These are phyloP conservation scores for Aureobasidium melanogenum DNA, from an alignment of 2,329 filamentous ascomycete species.

Conservation along the genomic window DNA sequence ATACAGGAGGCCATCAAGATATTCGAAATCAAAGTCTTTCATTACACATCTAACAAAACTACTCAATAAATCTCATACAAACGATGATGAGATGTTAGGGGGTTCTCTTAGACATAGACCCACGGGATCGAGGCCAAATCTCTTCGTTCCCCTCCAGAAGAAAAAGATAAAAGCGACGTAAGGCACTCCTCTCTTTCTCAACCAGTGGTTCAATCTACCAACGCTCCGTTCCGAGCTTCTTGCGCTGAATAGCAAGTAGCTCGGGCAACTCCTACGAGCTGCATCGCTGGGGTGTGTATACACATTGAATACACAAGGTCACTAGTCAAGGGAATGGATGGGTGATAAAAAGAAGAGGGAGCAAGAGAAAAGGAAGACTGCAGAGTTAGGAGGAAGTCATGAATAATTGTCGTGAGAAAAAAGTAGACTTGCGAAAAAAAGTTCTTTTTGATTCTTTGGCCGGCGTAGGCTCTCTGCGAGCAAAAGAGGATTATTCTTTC, in stretches of 20 bases:
- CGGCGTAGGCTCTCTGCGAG: background rate
- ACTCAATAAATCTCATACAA: background rate
- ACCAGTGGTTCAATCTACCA: constrained; percentile 29
- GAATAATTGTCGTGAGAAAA: background rate
- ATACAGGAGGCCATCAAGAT: no score
- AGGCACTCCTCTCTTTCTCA: background rate
- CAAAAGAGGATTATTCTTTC: background rate
- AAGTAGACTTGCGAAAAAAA: constrained; percentile 6
- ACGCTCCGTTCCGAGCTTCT: constrained; percentile 39
- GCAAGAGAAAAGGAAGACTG: background rate
- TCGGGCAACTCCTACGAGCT: constrained; percentile 35
- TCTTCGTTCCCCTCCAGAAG: constrained; percentile 26
- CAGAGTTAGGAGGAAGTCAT: constrained; percentile 4
- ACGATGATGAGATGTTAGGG: constrained; percentile 15
- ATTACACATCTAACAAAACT: no score
- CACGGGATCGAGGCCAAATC: constrained; percentile 15
- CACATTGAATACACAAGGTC: background rate
- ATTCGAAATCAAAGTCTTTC: no score
- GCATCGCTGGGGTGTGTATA: constrained; percentile 31
- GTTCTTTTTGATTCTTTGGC: constrained; percentile 1
- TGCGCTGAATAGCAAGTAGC: constrained; percentile 22
- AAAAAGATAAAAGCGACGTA: constrained; percentile 9
- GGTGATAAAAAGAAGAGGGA: no score
- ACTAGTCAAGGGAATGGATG: background rate
- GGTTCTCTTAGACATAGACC: constrained; percentile 27